Evolutionary conservation across 495 filamentous ascomycete species (phyloP), one percentile per base, ranked within the genome.

Genomic region (Neurospora sp.): DNA sequence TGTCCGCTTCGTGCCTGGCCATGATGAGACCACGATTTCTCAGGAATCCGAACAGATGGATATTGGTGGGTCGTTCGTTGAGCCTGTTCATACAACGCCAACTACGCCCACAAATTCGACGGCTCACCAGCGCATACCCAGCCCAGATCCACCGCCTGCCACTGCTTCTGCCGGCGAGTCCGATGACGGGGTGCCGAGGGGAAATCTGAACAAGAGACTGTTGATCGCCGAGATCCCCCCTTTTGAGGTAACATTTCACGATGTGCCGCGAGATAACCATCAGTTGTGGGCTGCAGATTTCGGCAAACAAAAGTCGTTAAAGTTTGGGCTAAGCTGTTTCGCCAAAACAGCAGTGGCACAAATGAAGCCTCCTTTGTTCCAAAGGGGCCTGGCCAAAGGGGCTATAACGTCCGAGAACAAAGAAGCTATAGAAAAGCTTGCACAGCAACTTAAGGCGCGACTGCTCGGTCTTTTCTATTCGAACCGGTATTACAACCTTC

Each of bases 1-100:
- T 46, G 84, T 85, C 48, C 81, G 81, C 41, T 84, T 84, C 74
- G 70, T 77, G 41, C 79, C 71, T 70, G 77, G 74, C n/a, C 75
- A 75, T 37, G 74, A 82, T 10, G 69, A 80, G 10, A 18, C 37
- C 3, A 18, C 35, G 0, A 5, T 79, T 8, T 71, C 73, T 41
- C 70, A 77, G 27, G 80, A 79, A 41, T 75, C 77, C 1, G 79
- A 79, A 40, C 72, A 72, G 5, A 78, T 80, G 76, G 78, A 80
- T 39, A 39, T 78, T 16, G 74, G 74, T 35, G 40, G 39, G 40
- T 39, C n/a, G 27, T 6, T 44, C 27, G 71, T 48, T 48, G 38
- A 48, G 18, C 18, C 37, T 23, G 4, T 27, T 27, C 23, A 71
- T 20, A 44, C 14, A 41, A 16, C 46, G 12, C 18, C 70, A 39